These are phyloP conservation scores for Sarocladium oryzae DNA, from an alignment of 2,329 filamentous ascomycete species.

Conservation along the genomic window DNA sequence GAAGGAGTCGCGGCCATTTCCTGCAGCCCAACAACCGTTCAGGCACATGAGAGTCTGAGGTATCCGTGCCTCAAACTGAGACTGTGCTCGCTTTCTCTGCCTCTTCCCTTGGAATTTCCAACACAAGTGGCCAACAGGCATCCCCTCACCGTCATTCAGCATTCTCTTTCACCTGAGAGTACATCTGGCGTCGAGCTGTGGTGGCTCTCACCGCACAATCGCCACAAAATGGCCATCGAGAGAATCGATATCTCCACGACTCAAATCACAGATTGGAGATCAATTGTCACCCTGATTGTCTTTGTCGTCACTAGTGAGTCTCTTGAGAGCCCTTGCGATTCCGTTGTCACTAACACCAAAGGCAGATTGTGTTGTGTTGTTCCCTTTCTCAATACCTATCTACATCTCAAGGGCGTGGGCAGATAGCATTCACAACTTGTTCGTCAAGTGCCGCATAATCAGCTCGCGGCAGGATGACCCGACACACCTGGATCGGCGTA, in stretches of 20 bases:
- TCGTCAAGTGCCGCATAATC: conserved; percentile 43
- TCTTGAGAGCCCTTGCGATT: background rate
- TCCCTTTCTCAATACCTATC: conserved; percentile 52
- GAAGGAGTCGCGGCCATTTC: too few species aligned
- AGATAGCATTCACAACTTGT: conserved; percentile 33
- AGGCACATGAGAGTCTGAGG: too few species aligned
- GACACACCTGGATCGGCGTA: conserved; percentile 11
- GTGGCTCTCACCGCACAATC: too few species aligned
- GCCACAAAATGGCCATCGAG: background rate
- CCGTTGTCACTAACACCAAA: background rate
- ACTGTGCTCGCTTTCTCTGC: too few species aligned
- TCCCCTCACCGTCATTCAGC: too few species aligned
- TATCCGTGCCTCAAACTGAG: too few species aligned
- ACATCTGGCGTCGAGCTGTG: too few species aligned
- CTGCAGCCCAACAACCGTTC: too few species aligned
- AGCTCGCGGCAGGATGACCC: conserved; percentile 27
- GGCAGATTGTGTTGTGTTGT: conserved; percentile 3
- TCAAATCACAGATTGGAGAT: conserved; percentile 57
- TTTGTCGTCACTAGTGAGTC: conserved; percentile 63
- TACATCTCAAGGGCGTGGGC: conserved; percentile 47
- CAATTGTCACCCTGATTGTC: conserved; percentile 62
- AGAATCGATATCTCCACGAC: conserved; percentile 17
- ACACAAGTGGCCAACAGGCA: too few species aligned
- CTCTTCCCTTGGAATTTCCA: too few species aligned
- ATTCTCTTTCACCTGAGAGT: too few species aligned